These are phyloP conservation scores for Cardamine resedifolia DNA, from an alignment of 345 rosid species.

Conservation along the genomic window DNA sequence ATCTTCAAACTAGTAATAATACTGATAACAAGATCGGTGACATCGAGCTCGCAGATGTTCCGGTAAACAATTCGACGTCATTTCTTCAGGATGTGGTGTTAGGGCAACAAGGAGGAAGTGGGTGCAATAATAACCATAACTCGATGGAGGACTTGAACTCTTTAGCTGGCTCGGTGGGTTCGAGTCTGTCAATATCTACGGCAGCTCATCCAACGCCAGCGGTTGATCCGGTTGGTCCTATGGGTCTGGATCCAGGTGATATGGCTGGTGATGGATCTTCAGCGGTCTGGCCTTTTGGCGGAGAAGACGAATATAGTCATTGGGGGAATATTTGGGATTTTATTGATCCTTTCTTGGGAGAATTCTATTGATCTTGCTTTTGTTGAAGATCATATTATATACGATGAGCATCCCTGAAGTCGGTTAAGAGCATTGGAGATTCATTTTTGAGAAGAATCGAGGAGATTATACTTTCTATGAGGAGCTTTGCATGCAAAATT, in stretches of 20 bases:
- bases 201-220: constrained; percentile 25
- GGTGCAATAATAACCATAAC: background rate
- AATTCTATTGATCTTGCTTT: constrained; percentile 5
- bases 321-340: constrained; percentile 62
- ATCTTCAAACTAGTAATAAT: constrained; percentile 9
- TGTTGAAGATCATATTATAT: constrained; percentile 14
- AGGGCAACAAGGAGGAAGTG: constrained; percentile 36
- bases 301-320: constrained; percentile 63
- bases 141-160: constrained; percentile 41
- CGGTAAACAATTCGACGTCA: background rate
- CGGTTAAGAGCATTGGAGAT: background rate
- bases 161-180: constrained; percentile 48
- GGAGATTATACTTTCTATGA: background rate
- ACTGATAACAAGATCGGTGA: constrained; percentile 7
- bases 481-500: constrained; percentile 34
- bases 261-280: constrained; percentile 50
- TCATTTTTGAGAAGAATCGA: constrained; percentile 21
- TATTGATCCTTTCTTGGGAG: constrained; percentile 48
- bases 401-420: background rate
- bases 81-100: constrained; percentile 14
- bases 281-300: constrained; percentile 57
- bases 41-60: constrained; percentile 27
- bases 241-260: constrained; percentile 45
- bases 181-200: constrained; percentile 45
- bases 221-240: constrained; percentile 42